These are phyloP conservation scores for Syncephalastrum sp. DNA, from an alignment of 371 early-diverging fungal genomes.

Conservation along the genomic window DNA sequence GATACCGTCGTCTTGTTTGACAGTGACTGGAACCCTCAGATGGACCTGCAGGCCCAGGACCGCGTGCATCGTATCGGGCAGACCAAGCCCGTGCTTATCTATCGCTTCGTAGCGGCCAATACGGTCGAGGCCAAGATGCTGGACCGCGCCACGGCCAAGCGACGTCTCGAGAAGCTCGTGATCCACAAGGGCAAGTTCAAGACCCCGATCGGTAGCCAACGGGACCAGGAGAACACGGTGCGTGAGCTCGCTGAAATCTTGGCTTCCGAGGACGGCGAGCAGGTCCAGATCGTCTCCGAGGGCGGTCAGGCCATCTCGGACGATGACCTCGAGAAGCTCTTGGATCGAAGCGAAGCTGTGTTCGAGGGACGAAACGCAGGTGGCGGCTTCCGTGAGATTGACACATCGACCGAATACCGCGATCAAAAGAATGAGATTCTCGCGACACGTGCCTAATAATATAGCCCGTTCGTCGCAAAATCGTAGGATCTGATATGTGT, in stretches of 20 bases:
- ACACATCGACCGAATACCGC: slow-evolving; percentile 30
- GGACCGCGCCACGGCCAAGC: slow-evolving; percentile 78
- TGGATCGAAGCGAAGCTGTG: slow-evolving; percentile 67
- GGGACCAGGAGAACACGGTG: slow-evolving; percentile 33
- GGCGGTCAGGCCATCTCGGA: slow-evolving; percentile 71
- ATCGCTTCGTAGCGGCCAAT: slow-evolving; percentile 83
- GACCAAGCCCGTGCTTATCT: slow-evolving; percentile 87
- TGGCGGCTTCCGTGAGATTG: slow-evolving; percentile 46
- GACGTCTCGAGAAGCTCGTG: slow-evolving; percentile 87
- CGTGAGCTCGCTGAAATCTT: slow-evolving; percentile 77
- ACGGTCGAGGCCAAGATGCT: slow-evolving; percentile 85
- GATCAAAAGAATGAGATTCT: slow-evolving; percentile 46
- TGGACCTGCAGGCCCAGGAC: slow-evolving; percentile 97
- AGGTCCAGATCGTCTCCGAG: slow-evolving; percentile 60
- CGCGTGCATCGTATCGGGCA: slow-evolving; percentile 97
- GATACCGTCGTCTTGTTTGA: slow-evolving; percentile 95
- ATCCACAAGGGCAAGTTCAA: slow-evolving; percentile 82
- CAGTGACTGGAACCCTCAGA: slow-evolving; percentile 97
- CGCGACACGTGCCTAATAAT: slow-evolving; percentile 30
- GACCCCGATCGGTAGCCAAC: slow-evolving; percentile 31
- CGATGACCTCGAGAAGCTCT: slow-evolving; percentile 62
- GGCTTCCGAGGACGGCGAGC: slow-evolving; percentile 64
- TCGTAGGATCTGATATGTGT: not conserved
- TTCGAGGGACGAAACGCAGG: slow-evolving; percentile 42
- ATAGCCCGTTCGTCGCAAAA: too few relatives aligned